phyloP scores from a whole-genome alignment of 2,329 filamentous ascomycete genomes.

The Pseudocercospora pini-densiflorae region DNA sequence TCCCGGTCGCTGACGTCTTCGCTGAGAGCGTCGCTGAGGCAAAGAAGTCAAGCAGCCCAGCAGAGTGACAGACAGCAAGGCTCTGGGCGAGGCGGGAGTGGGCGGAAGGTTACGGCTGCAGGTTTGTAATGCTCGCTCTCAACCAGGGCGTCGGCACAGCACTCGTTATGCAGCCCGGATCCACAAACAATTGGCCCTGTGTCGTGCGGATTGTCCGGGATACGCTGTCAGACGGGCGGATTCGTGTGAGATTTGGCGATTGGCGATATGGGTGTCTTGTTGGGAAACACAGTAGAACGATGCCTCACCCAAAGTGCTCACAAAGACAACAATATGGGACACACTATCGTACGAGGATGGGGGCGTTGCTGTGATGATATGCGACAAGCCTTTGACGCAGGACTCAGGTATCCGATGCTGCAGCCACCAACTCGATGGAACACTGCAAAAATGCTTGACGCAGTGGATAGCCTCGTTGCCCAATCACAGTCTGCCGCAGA shows the following conservation, averaged over 20 bases:
- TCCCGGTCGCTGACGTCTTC: slow-evolving; percentile 7
- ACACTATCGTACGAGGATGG: neutral
- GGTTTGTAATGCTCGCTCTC: slow-evolving; percentile 4
- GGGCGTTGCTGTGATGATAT: neutral
- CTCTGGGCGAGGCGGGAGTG: neutral
- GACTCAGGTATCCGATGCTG: neutral
- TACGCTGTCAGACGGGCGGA: neutral
- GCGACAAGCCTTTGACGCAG: neutral
- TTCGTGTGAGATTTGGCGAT: neutral
- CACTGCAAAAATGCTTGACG: neutral
- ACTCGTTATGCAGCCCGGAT: neutral
- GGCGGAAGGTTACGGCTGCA: neutral
- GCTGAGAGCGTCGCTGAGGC: neutral
- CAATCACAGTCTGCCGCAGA: neutral
- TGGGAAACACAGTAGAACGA: neutral
- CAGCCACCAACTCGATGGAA: slow-evolving; percentile 2
- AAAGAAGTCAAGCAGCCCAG: neutral
- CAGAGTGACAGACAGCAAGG: slow-evolving; percentile 3
- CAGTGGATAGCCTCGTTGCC: neutral
- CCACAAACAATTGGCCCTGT: neutral
- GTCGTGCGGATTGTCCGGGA: slow-evolving; percentile 2
- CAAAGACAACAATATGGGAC: neutral
- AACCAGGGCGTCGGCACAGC: neutral
- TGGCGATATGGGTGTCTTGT: neutral
- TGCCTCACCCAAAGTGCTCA: neutral